Base-by-base conservation (phyloP, 2,329 filamentous ascomycete species). In the Sporothrix inflata region DNA sequence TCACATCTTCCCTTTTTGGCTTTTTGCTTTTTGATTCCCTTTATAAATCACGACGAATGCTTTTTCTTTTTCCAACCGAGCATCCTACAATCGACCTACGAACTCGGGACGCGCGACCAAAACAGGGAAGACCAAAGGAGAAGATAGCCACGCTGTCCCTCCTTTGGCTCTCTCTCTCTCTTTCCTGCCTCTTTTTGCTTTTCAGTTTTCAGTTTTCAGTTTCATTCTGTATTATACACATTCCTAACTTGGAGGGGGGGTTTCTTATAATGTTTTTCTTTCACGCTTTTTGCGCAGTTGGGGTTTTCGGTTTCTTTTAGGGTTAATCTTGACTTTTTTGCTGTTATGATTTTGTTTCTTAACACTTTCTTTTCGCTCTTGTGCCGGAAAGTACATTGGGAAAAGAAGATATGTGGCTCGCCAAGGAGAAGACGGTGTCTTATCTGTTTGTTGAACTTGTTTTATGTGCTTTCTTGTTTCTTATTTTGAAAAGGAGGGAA, bases 171-270 rank as follows among this genome's bases (percentile, higher is more conserved):
- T 47, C 30, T 61, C 27, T 30, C 12, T 73, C 12, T 2, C 4
- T 42, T 61, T 71, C 49, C 16, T 40, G 19, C 45, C 9, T n/a
- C 19, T 69, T 61, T 45, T 38, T 24, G 19, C n/a, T 69, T 61
- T 27, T 55, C 49, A 21, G 57, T 57, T 34, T 70, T n/a, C n/a
- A n/a, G n/a, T 69, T 61, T 27, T 55, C 49, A 21, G 57, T 57
- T 34, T 70, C 65, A 45, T 67, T 60, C 47, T 68, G 68, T 73
- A 70, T 55, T 73, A 71, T 73, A 68, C 69, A 61, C 71, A 69
- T 47, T 45, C 65, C 30, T 21, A 8, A 38, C 27, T 53, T 38
- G 65, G 45, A 51, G 27, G 45, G 63, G 24, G 3, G 34, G 42
- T 60, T 30, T 40, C 24, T 24, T 30, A 27, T 68, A 21, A 51